phyloP scores from a whole-genome alignment of 116 monocot genomes.

The Phalaenopsis hybrid region DNA sequence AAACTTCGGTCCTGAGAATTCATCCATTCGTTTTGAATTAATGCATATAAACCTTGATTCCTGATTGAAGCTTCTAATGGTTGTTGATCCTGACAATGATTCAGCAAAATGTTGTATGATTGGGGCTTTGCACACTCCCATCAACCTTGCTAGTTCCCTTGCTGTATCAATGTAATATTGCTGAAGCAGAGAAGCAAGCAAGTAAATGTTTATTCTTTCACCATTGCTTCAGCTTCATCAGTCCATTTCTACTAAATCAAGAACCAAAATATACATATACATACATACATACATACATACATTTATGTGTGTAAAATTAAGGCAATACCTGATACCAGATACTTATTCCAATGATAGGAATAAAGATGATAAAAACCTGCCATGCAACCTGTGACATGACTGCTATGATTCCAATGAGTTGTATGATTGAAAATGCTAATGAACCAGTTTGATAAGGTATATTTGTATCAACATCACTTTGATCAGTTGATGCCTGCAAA shows the following conservation, averaged over 20 bases:
- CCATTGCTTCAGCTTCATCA: too few species aligned
- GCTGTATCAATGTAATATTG: slow-evolving; percentile 74
- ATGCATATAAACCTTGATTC: slow-evolving; percentile 49
- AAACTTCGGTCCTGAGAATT: slow-evolving; percentile 62
- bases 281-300: too few species aligned
- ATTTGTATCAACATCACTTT: slow-evolving; percentile 40
- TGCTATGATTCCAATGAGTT: slow-evolving; percentile 48
- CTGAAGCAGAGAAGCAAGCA: slow-evolving; percentile 19
- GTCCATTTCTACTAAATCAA: too few species aligned
- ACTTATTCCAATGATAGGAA: slow-evolving; percentile 44
- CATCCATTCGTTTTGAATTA: slow-evolving; percentile 50
- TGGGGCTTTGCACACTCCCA: slow-evolving; percentile 78
- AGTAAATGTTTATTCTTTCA: not conserved
- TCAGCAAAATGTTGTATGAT: slow-evolving; percentile 91
- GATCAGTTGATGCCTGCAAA: slow-evolving; percentile 51
- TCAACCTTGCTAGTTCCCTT: slow-evolving; percentile 63
- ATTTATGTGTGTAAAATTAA: not conserved
- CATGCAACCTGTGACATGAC: slow-evolving; percentile 71
- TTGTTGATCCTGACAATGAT: slow-evolving; percentile 66
- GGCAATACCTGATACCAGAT: slow-evolving; percentile 65
- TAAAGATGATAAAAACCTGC: slow-evolving; percentile 42
- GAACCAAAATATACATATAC: too few species aligned
- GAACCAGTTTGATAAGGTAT: slow-evolving; percentile 34
- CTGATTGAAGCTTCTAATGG: slow-evolving; percentile 71
- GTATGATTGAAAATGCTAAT: slow-evolving; percentile 41